These are phyloP conservation scores for Exophiala sideris DNA, from an alignment of 2,329 filamentous ascomycete genomes.

Conservation along the genomic window DNA sequence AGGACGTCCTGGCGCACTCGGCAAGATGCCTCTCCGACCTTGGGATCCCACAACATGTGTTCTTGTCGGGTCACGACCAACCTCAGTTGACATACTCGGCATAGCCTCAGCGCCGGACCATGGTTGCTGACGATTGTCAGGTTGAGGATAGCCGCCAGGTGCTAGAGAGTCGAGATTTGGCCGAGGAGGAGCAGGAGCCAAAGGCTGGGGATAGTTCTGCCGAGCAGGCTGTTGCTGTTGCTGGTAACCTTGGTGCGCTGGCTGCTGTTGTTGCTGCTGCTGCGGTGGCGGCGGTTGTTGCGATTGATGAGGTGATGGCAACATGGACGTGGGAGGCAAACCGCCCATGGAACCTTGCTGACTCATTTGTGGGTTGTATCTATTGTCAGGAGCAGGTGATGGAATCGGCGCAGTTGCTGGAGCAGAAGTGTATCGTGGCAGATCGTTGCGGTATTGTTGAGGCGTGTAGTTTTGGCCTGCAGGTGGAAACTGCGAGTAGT, in stretches of 20 bases:
- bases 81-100: slow-evolving; percentile 38
- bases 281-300: slow-evolving; percentile 37
- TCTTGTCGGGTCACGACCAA: slow-evolving; percentile 42
- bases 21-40: slow-evolving; percentile 84
- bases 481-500: slow-evolving; percentile 45
- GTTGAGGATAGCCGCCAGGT: slow-evolving; percentile 53
- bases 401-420: slow-evolving; percentile 36
- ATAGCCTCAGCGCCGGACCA: slow-evolving; percentile 41
- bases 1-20: slow-evolving; percentile 82
- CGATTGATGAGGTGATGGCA: slow-evolving; percentile 41
- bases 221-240: slow-evolving; percentile 55
- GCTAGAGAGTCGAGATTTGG: slow-evolving; percentile 66
- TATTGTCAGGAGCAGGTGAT: slow-evolving; percentile 28
- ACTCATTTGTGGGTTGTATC: slow-evolving; percentile 34
- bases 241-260: slow-evolving; percentile 38
- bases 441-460: slow-evolving; percentile 28
- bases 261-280: slow-evolving; percentile 40
- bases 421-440: slow-evolving; percentile 37
- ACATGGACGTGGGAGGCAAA: slow-evolving; percentile 42
- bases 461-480: slow-evolving; percentile 30
- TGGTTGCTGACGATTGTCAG: slow-evolving; percentile 46
- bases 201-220: slow-evolving; percentile 70
- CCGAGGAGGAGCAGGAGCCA: slow-evolving; percentile 65
- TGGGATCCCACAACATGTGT: slow-evolving; percentile 95
- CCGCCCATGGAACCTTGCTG: slow-evolving; percentile 42